Conservation (phyloP, 805 yeast genomes). For the Ogataea neopini region DNA sequence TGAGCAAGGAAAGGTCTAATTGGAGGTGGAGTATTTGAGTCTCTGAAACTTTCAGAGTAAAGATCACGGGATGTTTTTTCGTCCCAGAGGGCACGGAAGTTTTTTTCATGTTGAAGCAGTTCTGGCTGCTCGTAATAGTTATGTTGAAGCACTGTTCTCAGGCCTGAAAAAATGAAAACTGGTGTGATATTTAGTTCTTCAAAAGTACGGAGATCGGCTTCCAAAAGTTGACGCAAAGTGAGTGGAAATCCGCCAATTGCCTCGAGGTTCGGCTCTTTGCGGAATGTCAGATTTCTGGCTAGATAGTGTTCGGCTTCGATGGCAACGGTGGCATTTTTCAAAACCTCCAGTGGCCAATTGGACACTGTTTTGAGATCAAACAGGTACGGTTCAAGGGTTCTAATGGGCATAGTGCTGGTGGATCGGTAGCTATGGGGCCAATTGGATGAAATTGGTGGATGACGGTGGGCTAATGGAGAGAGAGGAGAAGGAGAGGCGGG, state of each 20-base stretch:
- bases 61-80: constrained; percentile 31
- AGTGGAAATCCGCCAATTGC: constrained; percentile 84
- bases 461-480: neutral
- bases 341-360: constrained; percentile 57
- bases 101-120: constrained; percentile 38
- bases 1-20: constrained; percentile 53
- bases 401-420: constrained; percentile 36
- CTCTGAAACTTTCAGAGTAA: constrained; percentile 52
- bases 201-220: constrained; percentile 63
- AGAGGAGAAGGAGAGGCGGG: neutral
- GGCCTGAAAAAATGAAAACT: constrained; percentile 75
- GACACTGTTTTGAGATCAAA: constrained; percentile 66
- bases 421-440: neutral
- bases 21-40: constrained; percentile 49
- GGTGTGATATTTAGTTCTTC: constrained; percentile 69
- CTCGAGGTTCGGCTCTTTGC: constrained; percentile 66
- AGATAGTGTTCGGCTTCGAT: constrained; percentile 83
- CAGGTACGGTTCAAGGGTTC: constrained; percentile 65
- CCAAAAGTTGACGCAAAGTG: constrained; percentile 55
- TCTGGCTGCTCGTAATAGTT: constrained; percentile 29
- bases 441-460: neutral
- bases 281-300: constrained; percentile 57
- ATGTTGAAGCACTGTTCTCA: constrained; percentile 41
- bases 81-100: constrained; percentile 51
- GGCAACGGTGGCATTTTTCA: constrained; percentile 71